Evolutionary conservation across 495 filamentous ascomycete genomes (phyloP).

Genomic region (Staphylotrichum tortipilum): DNA sequence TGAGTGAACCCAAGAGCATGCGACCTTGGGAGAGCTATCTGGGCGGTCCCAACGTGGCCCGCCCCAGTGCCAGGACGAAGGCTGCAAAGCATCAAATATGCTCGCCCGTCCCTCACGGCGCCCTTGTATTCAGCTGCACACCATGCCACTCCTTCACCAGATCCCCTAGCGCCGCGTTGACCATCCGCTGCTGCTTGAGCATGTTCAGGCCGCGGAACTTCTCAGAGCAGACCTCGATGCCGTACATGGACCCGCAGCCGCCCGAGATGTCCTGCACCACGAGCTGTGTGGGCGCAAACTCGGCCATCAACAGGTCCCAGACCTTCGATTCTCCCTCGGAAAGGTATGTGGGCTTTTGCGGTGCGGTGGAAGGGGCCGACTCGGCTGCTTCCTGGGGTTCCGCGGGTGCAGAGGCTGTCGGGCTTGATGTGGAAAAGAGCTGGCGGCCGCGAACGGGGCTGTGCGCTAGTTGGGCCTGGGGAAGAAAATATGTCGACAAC

Average conservation of each 20-base stretch:
- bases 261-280: slow-evolving; percentile 70
- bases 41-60: too few species aligned
- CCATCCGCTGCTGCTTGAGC: slow-evolving; percentile 64
- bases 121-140: slow-evolving; percentile 58
- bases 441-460: not conserved
- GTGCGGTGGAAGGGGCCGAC: not conserved
- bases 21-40: too few species aligned
- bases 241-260: slow-evolving; percentile 73
- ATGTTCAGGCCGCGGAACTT: slow-evolving; percentile 57
- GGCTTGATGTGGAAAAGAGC: slow-evolving; percentile 1
- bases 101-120: slow-evolving; percentile 28
- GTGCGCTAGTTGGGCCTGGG: not conserved
- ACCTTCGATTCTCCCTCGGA: slow-evolving; percentile 37
- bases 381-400: not conserved
- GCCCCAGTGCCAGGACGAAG: not conserved
- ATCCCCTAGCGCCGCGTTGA: slow-evolving; percentile 58
- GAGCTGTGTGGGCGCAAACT: slow-evolving; percentile 37
- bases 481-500: not conserved
- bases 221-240: slow-evolving; percentile 56
- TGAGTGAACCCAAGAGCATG: too few species aligned
- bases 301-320: slow-evolving; percentile 35
- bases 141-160: slow-evolving; percentile 71
- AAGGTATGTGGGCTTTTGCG: slow-evolving; percentile 33
- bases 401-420: slow-evolving; percentile 1
- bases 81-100: too few species aligned